These are phyloP conservation scores for Solanum stenotomum DNA, from an alignment of 257 asterid genomes.

Conservation along the genomic window DNA sequence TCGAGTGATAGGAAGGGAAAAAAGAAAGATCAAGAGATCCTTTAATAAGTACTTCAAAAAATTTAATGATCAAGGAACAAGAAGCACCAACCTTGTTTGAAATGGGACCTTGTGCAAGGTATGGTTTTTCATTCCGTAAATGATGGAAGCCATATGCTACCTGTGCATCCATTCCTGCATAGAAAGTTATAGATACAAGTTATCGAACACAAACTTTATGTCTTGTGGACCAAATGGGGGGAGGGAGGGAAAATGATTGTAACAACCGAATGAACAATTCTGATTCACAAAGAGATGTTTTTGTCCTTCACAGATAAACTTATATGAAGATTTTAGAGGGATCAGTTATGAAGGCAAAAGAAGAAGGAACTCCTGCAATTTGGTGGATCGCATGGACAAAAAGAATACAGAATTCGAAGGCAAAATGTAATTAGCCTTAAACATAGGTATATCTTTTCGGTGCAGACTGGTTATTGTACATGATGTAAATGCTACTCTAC, in stretches of 20 bases:
- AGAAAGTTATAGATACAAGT: not conserved
- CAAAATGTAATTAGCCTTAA: not conserved
- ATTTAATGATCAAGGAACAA: not conserved
- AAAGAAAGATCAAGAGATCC: not conserved
- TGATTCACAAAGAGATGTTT: not conserved
- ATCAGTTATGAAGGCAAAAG: not conserved
- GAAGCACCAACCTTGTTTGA: slow-evolving; percentile 69
- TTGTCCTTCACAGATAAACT: not conserved
- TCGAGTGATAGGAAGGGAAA: not conserved
- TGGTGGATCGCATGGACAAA: not conserved
- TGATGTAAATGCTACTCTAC: not conserved
- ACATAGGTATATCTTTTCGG: not conserved
- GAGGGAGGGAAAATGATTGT: not conserved
- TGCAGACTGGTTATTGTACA: not conserved
- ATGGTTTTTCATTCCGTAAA: slow-evolving; percentile 83
- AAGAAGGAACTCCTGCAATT: not conserved
- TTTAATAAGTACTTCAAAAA: not conserved
- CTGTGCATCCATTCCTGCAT: slow-evolving; percentile 94
- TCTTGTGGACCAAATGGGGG: not conserved
- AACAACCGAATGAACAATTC: not conserved
- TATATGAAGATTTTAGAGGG: not conserved
- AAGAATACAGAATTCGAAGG: not conserved
- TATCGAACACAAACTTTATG: not conserved
- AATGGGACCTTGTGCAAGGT: slow-evolving; percentile 90
- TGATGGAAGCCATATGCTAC: slow-evolving; percentile 96